phyloP scores from a whole-genome alignment of 2,329 filamentous ascomycete species.

The Epichloe uncinata region DNA sequence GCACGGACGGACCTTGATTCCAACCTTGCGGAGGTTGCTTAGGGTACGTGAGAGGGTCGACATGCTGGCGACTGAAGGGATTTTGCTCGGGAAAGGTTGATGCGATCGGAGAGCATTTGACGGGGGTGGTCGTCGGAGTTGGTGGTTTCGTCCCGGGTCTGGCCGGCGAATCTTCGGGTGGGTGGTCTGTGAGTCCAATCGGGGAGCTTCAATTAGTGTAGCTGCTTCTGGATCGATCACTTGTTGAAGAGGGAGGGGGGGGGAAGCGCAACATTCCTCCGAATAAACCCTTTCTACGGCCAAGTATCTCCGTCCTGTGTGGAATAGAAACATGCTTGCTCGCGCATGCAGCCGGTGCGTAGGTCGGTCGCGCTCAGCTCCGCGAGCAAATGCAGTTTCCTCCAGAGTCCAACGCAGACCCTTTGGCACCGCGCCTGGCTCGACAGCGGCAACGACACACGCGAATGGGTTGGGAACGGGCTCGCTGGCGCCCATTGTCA shows the following conservation, averaged over 20 bases:
- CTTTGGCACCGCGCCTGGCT: slow-evolving; percentile 23
- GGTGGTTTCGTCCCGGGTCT: not conserved
- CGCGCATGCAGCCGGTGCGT: slow-evolving; percentile 22
- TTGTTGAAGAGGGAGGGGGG: no score
- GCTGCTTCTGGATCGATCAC: not conserved
- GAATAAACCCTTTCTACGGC: not conserved
- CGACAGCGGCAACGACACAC: slow-evolving; percentile 19
- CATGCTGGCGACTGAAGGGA: slow-evolving; percentile 45
- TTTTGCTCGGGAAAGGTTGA: slow-evolving; percentile 6
- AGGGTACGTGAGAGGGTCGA: slow-evolving; percentile 82
- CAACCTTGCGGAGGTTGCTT: slow-evolving; percentile 74
- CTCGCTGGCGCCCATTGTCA: slow-evolving; percentile 40
- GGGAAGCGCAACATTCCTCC: not conserved
- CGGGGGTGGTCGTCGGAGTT: slow-evolving; percentile 2
- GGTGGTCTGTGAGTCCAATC: slow-evolving; percentile 7
- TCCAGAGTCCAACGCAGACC: slow-evolving; percentile 25
- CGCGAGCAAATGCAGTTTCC: slow-evolving; percentile 7
- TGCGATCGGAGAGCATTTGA: slow-evolving; percentile 4
- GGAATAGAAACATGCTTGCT: slow-evolving; percentile 16
- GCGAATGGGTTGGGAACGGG: slow-evolving; percentile 16
- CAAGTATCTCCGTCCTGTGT: not conserved
- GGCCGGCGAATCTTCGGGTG: slow-evolving; percentile 20
- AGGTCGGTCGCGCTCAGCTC: slow-evolving; percentile 10
- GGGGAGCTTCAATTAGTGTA: not conserved
- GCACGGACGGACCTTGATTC: slow-evolving; percentile 65